Conservation (phyloP, 208 protist species). For the Histomonas meleagridis region DNA sequence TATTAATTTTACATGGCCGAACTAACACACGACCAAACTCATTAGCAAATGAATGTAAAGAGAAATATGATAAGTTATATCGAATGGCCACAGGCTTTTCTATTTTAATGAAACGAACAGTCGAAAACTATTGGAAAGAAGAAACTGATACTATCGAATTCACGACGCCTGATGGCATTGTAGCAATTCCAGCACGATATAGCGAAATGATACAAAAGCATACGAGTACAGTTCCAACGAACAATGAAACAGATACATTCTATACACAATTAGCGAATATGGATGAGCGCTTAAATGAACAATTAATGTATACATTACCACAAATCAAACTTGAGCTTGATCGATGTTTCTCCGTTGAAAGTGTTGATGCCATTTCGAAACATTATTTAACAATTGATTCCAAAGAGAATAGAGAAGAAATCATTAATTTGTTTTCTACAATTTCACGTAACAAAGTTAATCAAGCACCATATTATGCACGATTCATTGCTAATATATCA, state of each 20-base stretch:
- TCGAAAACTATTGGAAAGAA: background rate
- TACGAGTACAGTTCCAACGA: background rate
- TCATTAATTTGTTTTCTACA: background rate
- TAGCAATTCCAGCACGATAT: background rate
- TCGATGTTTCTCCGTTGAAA: background rate
- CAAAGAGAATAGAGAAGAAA: background rate
- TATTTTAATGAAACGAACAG: background rate
- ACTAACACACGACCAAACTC: background rate
- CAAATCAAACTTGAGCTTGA: background rate
- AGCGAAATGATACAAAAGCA: background rate
- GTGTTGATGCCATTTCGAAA: background rate
- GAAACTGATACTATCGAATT: background rate
- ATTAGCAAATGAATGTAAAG: background rate
- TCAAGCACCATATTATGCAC: background rate
- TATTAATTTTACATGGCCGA: background rate
- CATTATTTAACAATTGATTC: conserved; percentile 1
- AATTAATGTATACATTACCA: background rate
- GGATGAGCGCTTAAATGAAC: background rate
- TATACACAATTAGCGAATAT: background rate
- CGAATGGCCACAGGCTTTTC: background rate
- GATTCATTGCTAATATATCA: background rate
- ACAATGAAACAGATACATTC: background rate
- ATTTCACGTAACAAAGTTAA: background rate
- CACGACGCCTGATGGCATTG: background rate
- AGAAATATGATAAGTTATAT: background rate